Base-by-base conservation (phyloP, 805 yeast genomes). In the Candida ponderosae region DNA sequence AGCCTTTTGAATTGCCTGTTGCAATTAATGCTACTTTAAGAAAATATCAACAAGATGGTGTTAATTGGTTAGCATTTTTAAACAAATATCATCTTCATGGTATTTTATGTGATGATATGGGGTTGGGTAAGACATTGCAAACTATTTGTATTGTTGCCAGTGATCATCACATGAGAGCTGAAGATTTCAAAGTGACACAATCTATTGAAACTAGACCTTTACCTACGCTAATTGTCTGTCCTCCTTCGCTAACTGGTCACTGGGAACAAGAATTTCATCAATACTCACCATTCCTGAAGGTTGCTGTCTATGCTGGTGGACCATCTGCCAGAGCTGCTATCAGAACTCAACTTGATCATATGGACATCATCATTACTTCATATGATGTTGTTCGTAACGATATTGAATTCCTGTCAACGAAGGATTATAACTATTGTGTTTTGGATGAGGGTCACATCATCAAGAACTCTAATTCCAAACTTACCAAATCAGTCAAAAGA, bases 41-140 rank as follows among this genome's bases (percentile, higher is more conserved):
- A 56, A 83, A 85, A 44, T 93, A 93, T 56, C 99, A 93, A 63
- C 97, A 93, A 57, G 97, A 93, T 42, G 99, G 99, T 60, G 94
- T 93, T 29, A 93, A 90, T 57, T 93, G 99, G 99, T 68, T 93
- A 37, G 96, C 96, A 8, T 93, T 93, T 54, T 70, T 93, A 52
- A 93, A 93, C 63, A 85, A 85, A 52, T 93, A 93, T 56, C 96
- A 90, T 58, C 66, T 93, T 37, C 99, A 93, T 63, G 99, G 99
- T 37, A 90, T 93, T 52, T 67, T 93, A 34, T 93, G 98, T 76
- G 99, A 93, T 58, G 99, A 93, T 76, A 93, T 93, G 99, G 99
- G 99, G 6, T 70, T 93, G 23, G 99, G 99, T 36, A 93, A 93
- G 57, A 93, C 99, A 0, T 68, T 93, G 42, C 99, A 93, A 60